Evolutionary conservation across 805 yeast species (phyloP).

Genomic region (Cyberlindnera maritima): DNA sequence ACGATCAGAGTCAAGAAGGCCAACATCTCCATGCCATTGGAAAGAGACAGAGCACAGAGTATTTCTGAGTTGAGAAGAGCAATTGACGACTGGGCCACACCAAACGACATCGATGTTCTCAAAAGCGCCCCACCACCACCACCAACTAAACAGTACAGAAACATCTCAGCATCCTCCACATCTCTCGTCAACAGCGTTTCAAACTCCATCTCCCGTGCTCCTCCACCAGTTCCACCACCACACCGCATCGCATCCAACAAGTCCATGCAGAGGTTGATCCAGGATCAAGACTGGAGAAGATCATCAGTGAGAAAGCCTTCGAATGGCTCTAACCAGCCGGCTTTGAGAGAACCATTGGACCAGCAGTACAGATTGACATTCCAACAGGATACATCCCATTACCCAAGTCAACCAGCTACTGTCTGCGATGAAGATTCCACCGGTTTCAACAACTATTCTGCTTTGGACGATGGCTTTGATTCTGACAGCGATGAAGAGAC

Average conservation of each 20-base stretch:
- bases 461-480: not conserved
- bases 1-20: conserved; percentile 6
- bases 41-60: conserved; percentile 23
- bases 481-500: conserved; percentile 1
- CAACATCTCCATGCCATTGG: conserved; percentile 22
- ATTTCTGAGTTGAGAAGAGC: conserved; percentile 28
- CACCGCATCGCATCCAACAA: conserved; percentile 23
- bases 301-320: not conserved
- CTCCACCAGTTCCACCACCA: conserved; percentile 28
- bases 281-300: conserved; percentile 6
- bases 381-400: not conserved
- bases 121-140: conserved; percentile 12
- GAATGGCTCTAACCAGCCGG: not conserved
- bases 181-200: not conserved
- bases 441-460: not conserved
- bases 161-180: not conserved
- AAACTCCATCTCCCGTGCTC: conserved; percentile 1
- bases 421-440: conserved; percentile 13
- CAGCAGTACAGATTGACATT: conserved; percentile 4
- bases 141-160: conserved; percentile 6
- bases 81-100: conserved; percentile 20
- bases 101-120: not conserved
- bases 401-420: conserved; percentile 11
- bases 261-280: conserved; percentile 16
- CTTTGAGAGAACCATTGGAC: conserved; percentile 13